Conservation (phyloP, 495 filamentous ascomycete genomes). For the Penicillium lividum region DNA sequence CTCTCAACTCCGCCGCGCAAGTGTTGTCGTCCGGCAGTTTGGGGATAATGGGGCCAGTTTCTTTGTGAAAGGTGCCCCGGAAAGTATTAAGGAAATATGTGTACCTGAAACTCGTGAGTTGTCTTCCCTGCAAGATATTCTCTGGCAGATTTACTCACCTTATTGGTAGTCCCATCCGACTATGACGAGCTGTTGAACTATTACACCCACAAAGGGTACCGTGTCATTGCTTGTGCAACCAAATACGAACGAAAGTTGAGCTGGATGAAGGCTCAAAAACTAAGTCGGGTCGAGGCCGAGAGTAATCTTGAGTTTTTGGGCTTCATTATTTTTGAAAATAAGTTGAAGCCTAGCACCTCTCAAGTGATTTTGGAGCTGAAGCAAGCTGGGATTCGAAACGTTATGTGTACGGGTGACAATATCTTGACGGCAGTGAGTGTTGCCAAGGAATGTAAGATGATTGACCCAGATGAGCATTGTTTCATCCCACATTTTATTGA, state of each 20-base stretch:
- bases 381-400: slow-evolving; percentile 78
- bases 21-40: slow-evolving; percentile 87
- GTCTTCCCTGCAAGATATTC: background rate
- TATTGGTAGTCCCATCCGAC: slow-evolving; percentile 70
- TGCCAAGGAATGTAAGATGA: slow-evolving; percentile 85
- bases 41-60: slow-evolving; percentile 75
- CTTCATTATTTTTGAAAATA: slow-evolving; percentile 99
- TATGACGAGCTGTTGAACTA: slow-evolving; percentile 84
- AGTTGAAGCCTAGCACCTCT: slow-evolving; percentile 82
- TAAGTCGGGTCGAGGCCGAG: slow-evolving; percentile 84
- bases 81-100: slow-evolving; percentile 94
- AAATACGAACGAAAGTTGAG: slow-evolving; percentile 83
- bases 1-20: slow-evolving; percentile 91
- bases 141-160: slow-evolving; percentile 10
- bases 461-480: slow-evolving; percentile 78
- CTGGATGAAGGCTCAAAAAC: slow-evolving; percentile 93
- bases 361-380: slow-evolving; percentile 80
- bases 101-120: slow-evolving; percentile 67
- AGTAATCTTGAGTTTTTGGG: slow-evolving; percentile 80
- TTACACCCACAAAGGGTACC: slow-evolving; percentile 93
- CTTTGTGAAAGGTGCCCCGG: slow-evolving; percentile 96
- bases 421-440: slow-evolving; percentile 97
- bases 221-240: slow-evolving; percentile 95
- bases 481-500: slow-evolving; percentile 88
- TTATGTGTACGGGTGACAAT: slow-evolving; percentile 99